A percentile compares a stretch with the other conserved stretches of the same genome.
phyloP scores from a whole-genome alignment of 441 rosid genomes.

The Pelargonium cotyledonis region DNA sequence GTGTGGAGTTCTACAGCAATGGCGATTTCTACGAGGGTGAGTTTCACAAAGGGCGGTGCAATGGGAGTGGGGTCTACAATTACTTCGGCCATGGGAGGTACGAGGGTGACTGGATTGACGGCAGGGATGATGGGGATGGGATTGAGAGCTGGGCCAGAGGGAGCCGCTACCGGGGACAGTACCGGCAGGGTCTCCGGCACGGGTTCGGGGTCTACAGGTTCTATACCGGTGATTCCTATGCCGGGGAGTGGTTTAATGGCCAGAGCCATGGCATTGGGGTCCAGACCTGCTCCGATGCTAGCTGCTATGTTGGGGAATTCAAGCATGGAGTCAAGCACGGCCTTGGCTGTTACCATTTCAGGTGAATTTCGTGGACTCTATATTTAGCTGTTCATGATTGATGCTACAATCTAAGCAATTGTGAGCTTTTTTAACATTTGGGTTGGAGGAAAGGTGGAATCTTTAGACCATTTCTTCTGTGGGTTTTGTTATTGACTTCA shows the following conservation, averaged over 20 bases:
- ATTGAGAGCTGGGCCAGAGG: conserved; percentile 92
- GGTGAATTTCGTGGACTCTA: conserved; percentile 31
- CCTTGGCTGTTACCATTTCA: conserved; percentile 80
- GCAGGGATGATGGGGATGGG: conserved; percentile 82
- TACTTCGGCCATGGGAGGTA: conserved; percentile 72
- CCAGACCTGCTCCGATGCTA: conserved; percentile 80
- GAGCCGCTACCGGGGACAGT: conserved; percentile 78
- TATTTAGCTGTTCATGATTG: neutral
- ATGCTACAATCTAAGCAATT: neutral
- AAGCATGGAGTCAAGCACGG: conserved; percentile 83
- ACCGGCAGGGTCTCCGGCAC: conserved; percentile 69
- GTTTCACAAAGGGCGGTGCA: conserved; percentile 68
- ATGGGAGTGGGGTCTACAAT: conserved; percentile 89
- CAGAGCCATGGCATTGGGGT: conserved; percentile 84
- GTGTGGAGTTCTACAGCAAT: conserved; percentile 81
- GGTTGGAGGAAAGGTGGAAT: neutral
- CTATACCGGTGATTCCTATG: conserved; percentile 76
- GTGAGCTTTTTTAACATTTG: neutral
- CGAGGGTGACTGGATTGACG: conserved; percentile 92
- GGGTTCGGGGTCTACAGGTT: conserved; percentile 73
- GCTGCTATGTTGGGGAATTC: conserved; percentile 71
- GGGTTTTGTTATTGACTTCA: neutral
- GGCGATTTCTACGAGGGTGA: conserved; percentile 95
- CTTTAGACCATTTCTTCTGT: neutral
- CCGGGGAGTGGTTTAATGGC: conserved; percentile 88